These are phyloP conservation scores for Spizellomyces sp. DNA, from an alignment of 192 early-diverging fungal genomes.

Conservation along the genomic window DNA sequence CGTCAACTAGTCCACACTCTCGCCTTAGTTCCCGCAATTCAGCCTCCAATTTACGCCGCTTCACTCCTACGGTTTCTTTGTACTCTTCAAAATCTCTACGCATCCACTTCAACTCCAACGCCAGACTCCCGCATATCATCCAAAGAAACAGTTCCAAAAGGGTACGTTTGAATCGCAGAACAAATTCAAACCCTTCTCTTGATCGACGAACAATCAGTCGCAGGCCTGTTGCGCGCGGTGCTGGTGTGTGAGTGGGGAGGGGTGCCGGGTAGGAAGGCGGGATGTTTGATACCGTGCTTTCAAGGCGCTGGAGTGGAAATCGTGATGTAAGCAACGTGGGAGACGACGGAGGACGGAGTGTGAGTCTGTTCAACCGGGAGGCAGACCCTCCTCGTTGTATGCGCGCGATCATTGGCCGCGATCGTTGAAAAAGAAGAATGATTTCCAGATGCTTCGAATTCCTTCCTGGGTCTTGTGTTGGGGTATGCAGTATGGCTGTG, in stretches of 20 bases:
- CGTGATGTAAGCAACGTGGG: too few species aligned
- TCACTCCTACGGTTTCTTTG: slow-evolving; percentile 24
- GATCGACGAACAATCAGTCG: slow-evolving; percentile 12
- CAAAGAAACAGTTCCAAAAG: slow-evolving; percentile 28
- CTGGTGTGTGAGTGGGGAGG: slow-evolving; percentile 20
- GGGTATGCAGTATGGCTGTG: too few species aligned
- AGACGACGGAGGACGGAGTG: too few species aligned
- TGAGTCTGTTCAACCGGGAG: too few species aligned
- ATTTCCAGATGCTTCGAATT: too few species aligned
- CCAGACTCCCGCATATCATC: slow-evolving; percentile 31
- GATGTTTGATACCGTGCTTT: neutral
- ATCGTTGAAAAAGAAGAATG: too few species aligned
- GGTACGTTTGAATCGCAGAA: slow-evolving; percentile 12
- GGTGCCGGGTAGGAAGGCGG: slow-evolving; percentile 18
- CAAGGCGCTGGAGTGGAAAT: too few species aligned
- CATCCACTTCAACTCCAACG: slow-evolving; percentile 29
- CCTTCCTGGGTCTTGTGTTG: too few species aligned
- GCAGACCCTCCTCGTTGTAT: too few species aligned
- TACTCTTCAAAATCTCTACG: slow-evolving; percentile 29
- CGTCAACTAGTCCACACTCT: slow-evolving; percentile 1
- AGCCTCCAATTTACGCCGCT: slow-evolving; percentile 20
- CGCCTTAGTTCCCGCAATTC: slow-evolving; percentile 17
- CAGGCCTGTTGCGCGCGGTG: slow-evolving; percentile 5
- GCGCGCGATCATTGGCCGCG: too few species aligned
- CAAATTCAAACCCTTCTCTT: slow-evolving; percentile 8